Base-by-base conservation (phyloP, 805 yeast species). In the Saturnispora zaruensis region DNA sequence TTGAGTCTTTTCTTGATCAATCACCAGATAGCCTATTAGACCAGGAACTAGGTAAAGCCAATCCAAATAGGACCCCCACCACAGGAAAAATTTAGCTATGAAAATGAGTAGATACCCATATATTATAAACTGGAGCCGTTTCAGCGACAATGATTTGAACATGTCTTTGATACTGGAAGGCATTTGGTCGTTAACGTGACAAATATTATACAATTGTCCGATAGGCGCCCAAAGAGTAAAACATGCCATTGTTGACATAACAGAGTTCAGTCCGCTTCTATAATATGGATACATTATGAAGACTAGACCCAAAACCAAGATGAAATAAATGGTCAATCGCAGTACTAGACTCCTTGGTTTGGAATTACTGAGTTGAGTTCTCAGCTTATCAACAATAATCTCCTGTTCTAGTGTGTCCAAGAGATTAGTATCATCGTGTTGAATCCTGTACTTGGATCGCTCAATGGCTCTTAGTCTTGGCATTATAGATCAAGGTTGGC, bases 391-490 rank as follows among this genome's bases (percentile, higher is more conserved):
- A 20, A 63, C 53, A 6, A 64, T 62, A 34, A 62, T 40, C 25
- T 52, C 52, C 48, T 65, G 68, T 3, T 58, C 62, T 14, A 51
- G 53, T 1, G 46, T 38, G 42, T 64, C 68, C 6, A 65, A 44
- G 5, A 60, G 60, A 2, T 46, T 46, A 6, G 49, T 56, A 5
- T 44, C 50, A 1, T 33, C 53, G 8, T 45, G 44, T 3, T 51
- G 56, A 1, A 38, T 34, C 6, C 48, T 51, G 49, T 63, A 63
- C 44, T 61, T 64, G 3, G 56, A 47, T n/a, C 55, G 56, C 24
- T 58, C 48, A 2, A 63, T 57, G 41, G 55, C 56, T 30, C 66
- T 57, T 24, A 65, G 51, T 13, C 69, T 54, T 20, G 69, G 66
- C 68, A 64, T 64, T 9, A n/a, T 21, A 7, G 8, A 24, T 11